Base-by-base conservation (phyloP, 2,329 filamentous ascomycete species). In the Exserohilum turcica region DNA sequence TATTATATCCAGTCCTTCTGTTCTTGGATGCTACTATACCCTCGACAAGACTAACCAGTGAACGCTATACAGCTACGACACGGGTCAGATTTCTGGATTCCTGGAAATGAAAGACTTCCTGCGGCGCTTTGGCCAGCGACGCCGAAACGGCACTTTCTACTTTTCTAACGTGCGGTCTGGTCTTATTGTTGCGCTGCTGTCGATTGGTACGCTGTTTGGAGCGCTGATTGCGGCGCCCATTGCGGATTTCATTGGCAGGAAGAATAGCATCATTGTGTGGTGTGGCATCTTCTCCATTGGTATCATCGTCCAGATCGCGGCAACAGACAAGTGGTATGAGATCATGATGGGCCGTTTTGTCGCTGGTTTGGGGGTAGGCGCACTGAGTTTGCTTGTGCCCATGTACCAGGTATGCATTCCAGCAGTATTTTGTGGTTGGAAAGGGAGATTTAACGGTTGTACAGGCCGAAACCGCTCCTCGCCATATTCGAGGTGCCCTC, bases 151-250 rank as follows among this genome's bases (percentile, higher is more conserved):
- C 5, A 54, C 35, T 5, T 51, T 38, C 3, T 65, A 68, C 29
- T 71, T 71, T 46, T 70, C 58, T 8, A 68, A 67, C 21, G 65
- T 64, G 2, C 54, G 69, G 8, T 66, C 65, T 3, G 69, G 69
- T 6, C 55, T 67, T 3, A 71, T 72, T 19, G 67, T 71, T 5
- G 67, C 52, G 31, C 32, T 72, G 33, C 79, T 91, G 10, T 90
- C 86, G 0, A 86, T 86, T 28, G 88, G 88, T 24, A 91, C 88
- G 6, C 90, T 91, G 70, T 85, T 91, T 55, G 89, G 89, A 24
- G 83, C 88, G 2, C 78, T 91, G 3, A 68, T 74, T 21, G 74
- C 72, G 32, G 77, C 84, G 12, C 84, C 82, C 21, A 76, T 88
- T 43, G 83, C 85, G 28, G 86, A 89, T 54, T 72, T 71, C 7